A percentile compares a stretch with the other conserved stretches of the same genome.
Evolutionary conservation across 805 yeast species (phyloP).

Genomic region (Yarrowia sp.): DNA sequence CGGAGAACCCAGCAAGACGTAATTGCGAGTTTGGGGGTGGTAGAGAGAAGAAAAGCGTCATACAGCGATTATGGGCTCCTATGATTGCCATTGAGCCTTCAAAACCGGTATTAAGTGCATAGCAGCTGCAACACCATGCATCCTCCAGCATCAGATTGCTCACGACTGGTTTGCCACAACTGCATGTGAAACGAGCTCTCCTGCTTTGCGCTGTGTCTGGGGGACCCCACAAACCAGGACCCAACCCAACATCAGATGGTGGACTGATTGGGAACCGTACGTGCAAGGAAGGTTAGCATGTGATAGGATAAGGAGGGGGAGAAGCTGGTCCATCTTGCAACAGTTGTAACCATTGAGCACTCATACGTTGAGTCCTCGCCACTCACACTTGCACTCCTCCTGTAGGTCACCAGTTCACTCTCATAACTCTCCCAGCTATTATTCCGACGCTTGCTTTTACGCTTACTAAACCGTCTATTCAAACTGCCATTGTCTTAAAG

Average conservation of each 20-base stretch:
- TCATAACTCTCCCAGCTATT: not conserved
- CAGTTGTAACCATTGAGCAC: too few species aligned
- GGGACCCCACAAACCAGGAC: conserved; percentile 7
- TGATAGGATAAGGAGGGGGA: conserved; percentile 10
- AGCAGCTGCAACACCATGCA: not conserved
- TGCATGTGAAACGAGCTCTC: conserved; percentile 23
- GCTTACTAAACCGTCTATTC: conserved; percentile 2
- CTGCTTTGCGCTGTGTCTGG: conserved; percentile 3
- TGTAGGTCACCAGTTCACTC: too few species aligned
- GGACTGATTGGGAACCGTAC: conserved; percentile 26
- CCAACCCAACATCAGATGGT: conserved; percentile 2
- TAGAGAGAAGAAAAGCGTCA: not conserved
- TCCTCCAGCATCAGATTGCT: not conserved
- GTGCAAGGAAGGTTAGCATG: conserved; percentile 19
- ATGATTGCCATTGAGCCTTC: not conserved
- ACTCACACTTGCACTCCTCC: too few species aligned
- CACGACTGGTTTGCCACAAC: not conserved
- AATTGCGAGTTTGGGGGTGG: not conserved
- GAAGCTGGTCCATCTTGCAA: too few species aligned
- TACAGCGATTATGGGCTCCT: not conserved
- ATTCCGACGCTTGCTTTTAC: conserved; percentile 3
- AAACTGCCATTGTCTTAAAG: not conserved
- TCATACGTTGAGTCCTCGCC: too few species aligned
- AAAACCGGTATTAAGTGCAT: not conserved
- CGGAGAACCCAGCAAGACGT: conserved; percentile 5